Base-by-base conservation (phyloP, 2,329 filamentous ascomycete species). In the Fusarium clavum region DNA sequence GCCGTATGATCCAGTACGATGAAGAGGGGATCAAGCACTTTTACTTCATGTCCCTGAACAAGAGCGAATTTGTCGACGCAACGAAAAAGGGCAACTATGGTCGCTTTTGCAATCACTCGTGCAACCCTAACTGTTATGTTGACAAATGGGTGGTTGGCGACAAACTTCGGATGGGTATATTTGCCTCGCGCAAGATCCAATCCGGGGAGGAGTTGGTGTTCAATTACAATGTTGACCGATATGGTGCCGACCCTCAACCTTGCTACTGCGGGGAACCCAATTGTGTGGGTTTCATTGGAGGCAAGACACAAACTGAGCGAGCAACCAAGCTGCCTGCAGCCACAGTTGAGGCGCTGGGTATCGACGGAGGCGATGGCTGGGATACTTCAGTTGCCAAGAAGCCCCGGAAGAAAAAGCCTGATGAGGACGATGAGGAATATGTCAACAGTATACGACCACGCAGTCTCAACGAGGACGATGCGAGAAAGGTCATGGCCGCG, bases 141-240 rank as follows among this genome's bases (percentile, higher is more conserved):
- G 96, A 99, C 86, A 99, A 99, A 83, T 99, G 96, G 96, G 94
- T 98, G 63, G 94, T 99, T 34, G 94, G 94, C 20, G 93, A 97
- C 76, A 98, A 98, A 83, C 85, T 98, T 78, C 94, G 96, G 75
- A 99, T 99, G 96, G 96, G 96, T 75, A 98, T 99, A 74, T 99
- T 99, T 83, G 93, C 94, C 74, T 88, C 93, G 81, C 93, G 94
- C 70, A 86, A 88, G 76, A 91, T 99, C 78, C 90, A 90, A 77
- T 90, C 92, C 20, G 96, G 96, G 58, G 96, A 99, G 80, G 96
- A 99, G 80, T 85, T 99, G 60, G 94, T 97, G 24, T 99, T 99
- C 85, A 98, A 99, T 84, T 99, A 99, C 88, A 99, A 99, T 76
- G 96, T 99, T 71, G 96, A 99, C 81, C 91, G 96, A 71, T 99